These are phyloP conservation scores for Exophiala lecanii-corni DNA, from an alignment of 2,329 filamentous ascomycete genomes.

Conservation along the genomic window DNA sequence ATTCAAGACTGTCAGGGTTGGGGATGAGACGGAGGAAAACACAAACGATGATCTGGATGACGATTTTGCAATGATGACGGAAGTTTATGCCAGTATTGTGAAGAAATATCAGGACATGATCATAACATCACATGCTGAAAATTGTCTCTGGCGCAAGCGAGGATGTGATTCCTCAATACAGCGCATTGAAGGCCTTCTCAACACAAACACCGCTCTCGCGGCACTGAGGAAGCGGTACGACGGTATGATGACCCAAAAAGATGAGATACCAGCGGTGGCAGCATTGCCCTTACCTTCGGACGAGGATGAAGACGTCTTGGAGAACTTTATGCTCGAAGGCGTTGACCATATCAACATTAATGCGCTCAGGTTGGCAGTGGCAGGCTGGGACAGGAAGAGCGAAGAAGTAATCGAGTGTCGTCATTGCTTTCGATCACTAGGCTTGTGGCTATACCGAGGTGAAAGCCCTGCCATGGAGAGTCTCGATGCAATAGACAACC, in stretches of 20 bases:
- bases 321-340: slow-evolving; percentile 24
- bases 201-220: slow-evolving; percentile 55
- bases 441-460: slow-evolving; percentile 77
- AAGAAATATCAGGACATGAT: slow-evolving; percentile 72
- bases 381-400: slow-evolving; percentile 65
- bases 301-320: slow-evolving; percentile 28
- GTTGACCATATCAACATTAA: slow-evolving; percentile 44
- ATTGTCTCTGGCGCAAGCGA: slow-evolving; percentile 78
- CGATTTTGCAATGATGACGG: slow-evolving; percentile 11
- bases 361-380: slow-evolving; percentile 64
- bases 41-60: slow-evolving; percentile 14
- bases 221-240: slow-evolving; percentile 61
- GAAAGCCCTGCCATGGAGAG: slow-evolving; percentile 63
- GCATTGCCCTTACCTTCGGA: slow-evolving; percentile 45
- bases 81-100: slow-evolving; percentile 61
- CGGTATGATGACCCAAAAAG: slow-evolving; percentile 40
- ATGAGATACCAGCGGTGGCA: slow-evolving; percentile 39
- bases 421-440: slow-evolving; percentile 81
- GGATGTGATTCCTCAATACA: slow-evolving; percentile 79
- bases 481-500: slow-evolving; percentile 66
- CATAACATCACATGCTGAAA: slow-evolving; percentile 68
- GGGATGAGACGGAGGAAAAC: slow-evolving; percentile 36
- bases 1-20: slow-evolving; percentile 19
- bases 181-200: slow-evolving; percentile 57
- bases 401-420: slow-evolving; percentile 68